Evolutionary conservation across 1,139 yeast species (phyloP).

Genomic region (Yamadazyma triangularis): DNA sequence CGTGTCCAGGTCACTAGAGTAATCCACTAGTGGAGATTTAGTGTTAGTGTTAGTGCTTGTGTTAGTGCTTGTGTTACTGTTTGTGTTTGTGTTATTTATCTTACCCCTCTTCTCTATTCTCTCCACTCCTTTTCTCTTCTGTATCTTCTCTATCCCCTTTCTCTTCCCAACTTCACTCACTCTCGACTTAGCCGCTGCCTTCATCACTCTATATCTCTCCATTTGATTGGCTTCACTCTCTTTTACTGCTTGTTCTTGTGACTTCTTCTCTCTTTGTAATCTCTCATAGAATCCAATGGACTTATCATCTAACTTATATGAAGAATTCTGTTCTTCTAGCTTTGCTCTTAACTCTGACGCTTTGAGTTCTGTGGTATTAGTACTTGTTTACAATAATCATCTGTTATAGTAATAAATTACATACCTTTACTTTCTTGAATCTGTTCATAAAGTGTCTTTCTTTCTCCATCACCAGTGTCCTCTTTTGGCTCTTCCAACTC

Average conservation of each 20-base stretch:
- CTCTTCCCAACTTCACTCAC: no score
- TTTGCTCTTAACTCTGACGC: conserved; percentile 31
- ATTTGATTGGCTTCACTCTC: conserved; percentile 8
- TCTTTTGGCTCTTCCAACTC: conserved; percentile 1
- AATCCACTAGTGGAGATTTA: no score
- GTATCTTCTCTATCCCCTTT: no score
- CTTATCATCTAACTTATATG: conserved; percentile 30
- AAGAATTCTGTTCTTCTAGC: conserved; percentile 33
- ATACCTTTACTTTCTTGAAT: conserved; percentile 29
- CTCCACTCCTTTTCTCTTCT: neutral
- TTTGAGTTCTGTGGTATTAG: conserved; percentile 20
- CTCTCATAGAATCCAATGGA: conserved; percentile 25
- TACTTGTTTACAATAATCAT: no score
- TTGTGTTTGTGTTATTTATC: neutral
- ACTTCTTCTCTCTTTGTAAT: conserved; percentile 15
- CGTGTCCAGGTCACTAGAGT: no score
- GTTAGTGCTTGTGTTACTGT: conserved; percentile 6
- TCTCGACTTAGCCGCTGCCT: no score
- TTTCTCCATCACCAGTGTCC: conserved; percentile 10
- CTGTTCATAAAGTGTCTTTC: conserved; percentile 36
- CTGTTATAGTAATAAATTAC: no score
- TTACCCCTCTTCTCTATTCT: conserved; percentile 1
- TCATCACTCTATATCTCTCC: conserved; percentile 4
- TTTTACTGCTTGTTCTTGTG: conserved; percentile 10
- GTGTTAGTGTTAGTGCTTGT: conserved; percentile 11